Conservation (phyloP, 2,329 filamentous ascomycete species). For the Neophaeococcomyces aloes region DNA sequence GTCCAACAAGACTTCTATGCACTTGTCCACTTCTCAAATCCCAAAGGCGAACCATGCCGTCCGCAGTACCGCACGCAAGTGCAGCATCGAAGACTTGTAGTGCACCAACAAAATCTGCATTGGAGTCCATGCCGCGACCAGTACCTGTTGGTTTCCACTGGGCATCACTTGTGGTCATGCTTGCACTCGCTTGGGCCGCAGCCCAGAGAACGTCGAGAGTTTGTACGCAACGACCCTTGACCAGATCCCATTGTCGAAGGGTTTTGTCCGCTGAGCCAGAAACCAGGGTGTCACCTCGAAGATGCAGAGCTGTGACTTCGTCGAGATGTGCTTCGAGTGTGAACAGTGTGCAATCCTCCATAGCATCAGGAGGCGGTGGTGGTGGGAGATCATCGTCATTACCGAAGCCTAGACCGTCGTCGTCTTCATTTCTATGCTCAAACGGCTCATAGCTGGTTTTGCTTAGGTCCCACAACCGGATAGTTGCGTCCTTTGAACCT, state of each 20-base stretch:
- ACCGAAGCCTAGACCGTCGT: constrained; percentile 61
- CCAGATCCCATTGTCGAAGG: constrained; percentile 90
- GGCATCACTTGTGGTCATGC: constrained; percentile 27
- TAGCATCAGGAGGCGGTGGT: constrained; percentile 58
- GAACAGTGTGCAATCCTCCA: constrained; percentile 82
- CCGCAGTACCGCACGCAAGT: constrained; percentile 88
- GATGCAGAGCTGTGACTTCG: constrained; percentile 88
- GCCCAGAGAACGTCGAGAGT: constrained; percentile 98
- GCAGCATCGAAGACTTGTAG: constrained; percentile 94
- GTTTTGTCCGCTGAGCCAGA: constrained; percentile 97
- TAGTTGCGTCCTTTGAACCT: constrained; percentile 87
- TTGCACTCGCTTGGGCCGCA: constrained; percentile 71
- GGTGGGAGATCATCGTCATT: constrained; percentile 62
- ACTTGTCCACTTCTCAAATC: constrained; percentile 93
- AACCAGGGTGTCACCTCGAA: constrained; percentile 77
- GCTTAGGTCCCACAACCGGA: constrained; percentile 88
- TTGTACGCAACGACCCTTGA: constrained; percentile 94
- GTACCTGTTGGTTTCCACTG: constrained; percentile 60
- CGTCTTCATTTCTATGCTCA: constrained; percentile 41
- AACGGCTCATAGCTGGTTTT: constrained; percentile 72
- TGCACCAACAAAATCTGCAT: constrained; percentile 86
- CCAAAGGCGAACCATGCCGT: constrained; percentile 95
- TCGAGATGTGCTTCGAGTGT: constrained; percentile 83
- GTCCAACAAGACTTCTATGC: constrained; percentile 88
- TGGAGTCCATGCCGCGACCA: constrained; percentile 50